Conservation (phyloP, 768 basidiomycete species). For the Strobilomyces dryophilus region DNA sequence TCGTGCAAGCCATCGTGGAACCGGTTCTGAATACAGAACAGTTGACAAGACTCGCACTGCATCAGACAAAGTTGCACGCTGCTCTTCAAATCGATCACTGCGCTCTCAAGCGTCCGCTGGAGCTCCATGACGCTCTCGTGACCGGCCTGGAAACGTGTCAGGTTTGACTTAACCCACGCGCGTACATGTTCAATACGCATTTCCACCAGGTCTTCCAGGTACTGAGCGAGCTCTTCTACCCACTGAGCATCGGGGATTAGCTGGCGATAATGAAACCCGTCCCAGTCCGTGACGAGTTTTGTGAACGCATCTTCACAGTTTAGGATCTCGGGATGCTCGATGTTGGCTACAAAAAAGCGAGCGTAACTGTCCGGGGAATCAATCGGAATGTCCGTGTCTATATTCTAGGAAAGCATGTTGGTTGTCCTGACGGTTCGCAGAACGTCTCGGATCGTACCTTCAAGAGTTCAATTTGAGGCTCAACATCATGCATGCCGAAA, state of each 20-base stretch:
- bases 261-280: slow-evolving; percentile 29
- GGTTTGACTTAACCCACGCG: slow-evolving; percentile 48
- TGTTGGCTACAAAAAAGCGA: slow-evolving; percentile 31
- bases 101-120: slow-evolving; percentile 39
- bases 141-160: slow-evolving; percentile 42
- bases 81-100: slow-evolving; percentile 43
- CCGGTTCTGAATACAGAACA: slow-evolving; percentile 45
- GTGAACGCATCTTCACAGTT: slow-evolving; percentile 9
- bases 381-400: slow-evolving; percentile 47
- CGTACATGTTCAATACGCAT: slow-evolving; percentile 44
- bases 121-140: slow-evolving; percentile 45
- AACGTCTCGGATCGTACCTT: slow-evolving; percentile 35
- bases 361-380: slow-evolving; percentile 33
- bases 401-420: slow-evolving; percentile 35
- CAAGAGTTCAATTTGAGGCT: slow-evolving; percentile 42
- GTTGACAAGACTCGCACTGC: slow-evolving; percentile 45
- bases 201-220: slow-evolving; percentile 41
- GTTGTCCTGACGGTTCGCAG: not conserved
- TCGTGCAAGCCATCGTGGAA: slow-evolving; percentile 46
- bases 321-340: slow-evolving; percentile 12
- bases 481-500: slow-evolving; percentile 43
- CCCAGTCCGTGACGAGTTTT: slow-evolving; percentile 30
- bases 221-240: slow-evolving; percentile 34
- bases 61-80: slow-evolving; percentile 47
- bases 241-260: slow-evolving; percentile 39